Percentiles rank a stretch among this genome's conserved stretches.
phyloP scores from a whole-genome alignment of 2,329 filamentous ascomycete genomes.

The Talaromyces sp. region DNA sequence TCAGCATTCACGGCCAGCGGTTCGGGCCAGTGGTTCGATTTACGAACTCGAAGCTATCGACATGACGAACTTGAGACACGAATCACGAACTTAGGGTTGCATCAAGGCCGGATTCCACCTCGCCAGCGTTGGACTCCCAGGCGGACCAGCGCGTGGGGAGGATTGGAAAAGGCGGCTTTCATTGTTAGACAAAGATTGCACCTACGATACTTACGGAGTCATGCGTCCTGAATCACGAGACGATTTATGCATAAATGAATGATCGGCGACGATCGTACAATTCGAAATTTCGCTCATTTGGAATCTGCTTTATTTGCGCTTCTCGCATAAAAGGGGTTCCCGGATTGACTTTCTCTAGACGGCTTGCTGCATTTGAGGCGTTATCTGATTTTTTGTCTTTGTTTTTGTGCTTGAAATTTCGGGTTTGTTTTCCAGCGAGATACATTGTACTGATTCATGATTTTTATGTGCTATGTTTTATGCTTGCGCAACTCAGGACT shows the following conservation, averaged over 20 bases:
- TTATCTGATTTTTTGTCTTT: conserved; percentile 6
- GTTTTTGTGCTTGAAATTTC: background rate
- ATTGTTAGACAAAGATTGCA: background rate
- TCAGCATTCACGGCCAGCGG: conserved; percentile 6
- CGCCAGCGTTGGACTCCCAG: conserved; percentile 1
- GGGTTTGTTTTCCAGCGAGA: conserved; percentile 10
- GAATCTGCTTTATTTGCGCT: background rate
- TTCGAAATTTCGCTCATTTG: conserved; percentile 2
- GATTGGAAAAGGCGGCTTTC: background rate
- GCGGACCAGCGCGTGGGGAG: conserved; percentile 16
- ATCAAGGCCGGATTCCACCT: background rate
- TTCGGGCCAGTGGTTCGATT: conserved; percentile 6
- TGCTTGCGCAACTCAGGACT: conserved; percentile 2
- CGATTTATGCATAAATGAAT: conserved; percentile 12
- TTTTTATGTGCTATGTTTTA: conserved; percentile 2
- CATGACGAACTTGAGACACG: background rate
- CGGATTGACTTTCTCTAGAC: conserved; percentile 15
- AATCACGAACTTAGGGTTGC: conserved; percentile 1
- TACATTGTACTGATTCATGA: conserved; percentile 11
- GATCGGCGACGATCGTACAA: conserved; percentile 13
- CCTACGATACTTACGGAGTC: conserved; percentile 14
- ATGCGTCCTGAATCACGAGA: conserved; percentile 13
- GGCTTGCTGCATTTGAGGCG: conserved; percentile 19
- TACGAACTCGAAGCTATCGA: background rate
- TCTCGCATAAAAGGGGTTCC: conserved; percentile 15